Conservation (phyloP, 768 basidiomycete genomes). For the Suillus plorans region DNA sequence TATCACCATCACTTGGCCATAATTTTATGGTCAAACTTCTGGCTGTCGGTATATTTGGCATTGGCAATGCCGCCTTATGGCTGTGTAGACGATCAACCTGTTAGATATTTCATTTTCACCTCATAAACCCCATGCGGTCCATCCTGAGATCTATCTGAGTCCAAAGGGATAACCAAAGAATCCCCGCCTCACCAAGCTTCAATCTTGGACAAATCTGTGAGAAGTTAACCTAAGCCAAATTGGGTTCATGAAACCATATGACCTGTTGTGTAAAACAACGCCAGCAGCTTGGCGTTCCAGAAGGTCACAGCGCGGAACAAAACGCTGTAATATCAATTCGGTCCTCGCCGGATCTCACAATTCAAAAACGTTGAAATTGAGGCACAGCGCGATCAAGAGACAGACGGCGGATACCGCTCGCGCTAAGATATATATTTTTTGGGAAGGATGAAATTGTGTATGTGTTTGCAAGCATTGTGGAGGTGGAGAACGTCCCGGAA, state of each 20-base stretch:
- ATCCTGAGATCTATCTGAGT: background rate
- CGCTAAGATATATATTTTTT: background rate
- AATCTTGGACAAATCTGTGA: background rate
- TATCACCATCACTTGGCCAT: background rate
- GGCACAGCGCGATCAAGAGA: background rate
- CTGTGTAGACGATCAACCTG: background rate
- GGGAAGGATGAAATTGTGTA: background rate
- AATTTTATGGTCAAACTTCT: background rate
- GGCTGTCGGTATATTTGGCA: background rate
- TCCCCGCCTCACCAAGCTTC: background rate
- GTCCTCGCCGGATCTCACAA: slow-evolving; percentile 4
- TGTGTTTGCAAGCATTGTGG: background rate
- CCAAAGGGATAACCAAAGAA: background rate
- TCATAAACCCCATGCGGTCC: background rate
- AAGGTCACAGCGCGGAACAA: background rate
- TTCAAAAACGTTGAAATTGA: background rate
- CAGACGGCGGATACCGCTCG: background rate
- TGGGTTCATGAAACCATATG: background rate
- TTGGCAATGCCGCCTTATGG: background rate
- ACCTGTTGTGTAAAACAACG: background rate
- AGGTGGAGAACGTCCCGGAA: background rate
- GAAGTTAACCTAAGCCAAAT: background rate
- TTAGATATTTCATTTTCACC: background rate
- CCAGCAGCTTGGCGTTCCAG: background rate
- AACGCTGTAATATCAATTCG: background rate